Evolutionary conservation across 139 green algal species (phyloP).

Genomic region (Picochlorum sp.): DNA sequence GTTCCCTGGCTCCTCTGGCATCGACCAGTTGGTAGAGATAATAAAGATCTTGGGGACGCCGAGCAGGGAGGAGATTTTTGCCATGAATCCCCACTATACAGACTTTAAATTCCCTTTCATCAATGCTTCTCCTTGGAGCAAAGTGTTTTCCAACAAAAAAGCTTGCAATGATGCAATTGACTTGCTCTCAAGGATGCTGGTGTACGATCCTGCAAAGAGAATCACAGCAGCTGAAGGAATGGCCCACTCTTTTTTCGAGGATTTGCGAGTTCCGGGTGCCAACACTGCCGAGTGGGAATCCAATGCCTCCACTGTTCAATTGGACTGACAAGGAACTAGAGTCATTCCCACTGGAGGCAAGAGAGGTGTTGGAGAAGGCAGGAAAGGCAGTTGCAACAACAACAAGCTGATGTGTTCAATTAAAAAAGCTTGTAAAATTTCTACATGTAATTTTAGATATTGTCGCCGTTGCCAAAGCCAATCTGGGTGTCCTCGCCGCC

Average conservation of each 20-base stretch:
- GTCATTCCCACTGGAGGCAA: conserved; percentile 36
- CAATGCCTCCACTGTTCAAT: conserved; percentile 86
- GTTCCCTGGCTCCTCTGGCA: conserved; percentile 85
- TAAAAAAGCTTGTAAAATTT: no score
- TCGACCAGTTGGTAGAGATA: conserved; percentile 99
- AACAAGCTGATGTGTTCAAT: no score
- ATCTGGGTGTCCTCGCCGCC: no score
- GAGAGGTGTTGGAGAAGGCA: conserved; percentile 10
- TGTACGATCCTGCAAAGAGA: conserved; percentile 80
- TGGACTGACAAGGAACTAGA: conserved; percentile 80
- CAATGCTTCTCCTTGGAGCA: conserved; percentile 91
- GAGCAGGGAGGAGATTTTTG: conserved; percentile 88
- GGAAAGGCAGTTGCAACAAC: background rate
- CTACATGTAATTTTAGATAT: no score
- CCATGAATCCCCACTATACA: conserved; percentile 99
- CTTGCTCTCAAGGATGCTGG: conserved; percentile 64
- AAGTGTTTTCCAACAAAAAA: conserved; percentile 86
- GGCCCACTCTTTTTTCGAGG: conserved; percentile 94
- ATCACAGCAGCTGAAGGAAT: conserved; percentile 62
- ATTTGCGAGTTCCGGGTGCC: conserved; percentile 75
- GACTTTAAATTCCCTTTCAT: conserved; percentile 99
- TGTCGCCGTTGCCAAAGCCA: no score
- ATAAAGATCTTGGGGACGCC: conserved; percentile 98
- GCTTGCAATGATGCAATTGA: conserved; percentile 88
- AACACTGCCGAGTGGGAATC: conserved; percentile 66